Base-by-base conservation (phyloP, 2,329 filamentous ascomycete genomes). In the Sporothrix pallida region DNA sequence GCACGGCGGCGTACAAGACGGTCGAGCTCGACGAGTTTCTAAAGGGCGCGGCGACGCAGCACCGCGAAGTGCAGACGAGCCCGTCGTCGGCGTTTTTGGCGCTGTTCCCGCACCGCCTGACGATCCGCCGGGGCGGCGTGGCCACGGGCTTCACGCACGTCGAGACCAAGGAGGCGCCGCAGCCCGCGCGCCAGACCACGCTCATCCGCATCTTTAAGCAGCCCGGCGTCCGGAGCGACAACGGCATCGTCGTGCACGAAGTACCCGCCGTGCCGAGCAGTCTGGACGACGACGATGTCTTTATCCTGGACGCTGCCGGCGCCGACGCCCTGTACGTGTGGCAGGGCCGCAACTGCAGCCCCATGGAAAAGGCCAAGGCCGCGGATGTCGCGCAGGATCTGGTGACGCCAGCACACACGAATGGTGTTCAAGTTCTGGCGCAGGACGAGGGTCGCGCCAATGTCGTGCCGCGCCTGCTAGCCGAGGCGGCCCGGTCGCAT, bases 11-110 rank as follows among this genome's bases (percentile, higher is more conserved):
- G 1, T 91, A 92, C 82, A 92, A 92, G 83, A 91, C 90, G 0
- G 89, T 91, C 31, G 90, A 92, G 80, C 83, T 92, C 17, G 90
- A 92, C 77, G 90, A 92, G 80, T 91, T 90, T 78, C 80, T 92
- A 69, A 82, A 85, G 56, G 90, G 90, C 2, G 82, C 84, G 0
- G 90, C 90, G 0, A 88, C 85, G 2, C 90, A 92, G 81, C 87
- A 92, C 78, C 87, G 90, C 62, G 90, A 92, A 81, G 82, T 90
- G 1, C 89, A 92, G 81, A 80, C 82, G 6, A 83, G 85, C 46
- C 87, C 87, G 1, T 91, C 89, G 2, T 85, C 87, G 23, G 87
- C 86, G 68, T 92, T 92, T 77, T 78, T 90, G 20, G 81, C 83
- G 1, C 80, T 92, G 2, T 92, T 92, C 81, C 87, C 88, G 2